A percentile compares a stretch with the other conserved stretches of the same genome.
Conservation (phyloP, 2,329 filamentous ascomycete species). For the Ophiosphaerella herpotricha region DNA sequence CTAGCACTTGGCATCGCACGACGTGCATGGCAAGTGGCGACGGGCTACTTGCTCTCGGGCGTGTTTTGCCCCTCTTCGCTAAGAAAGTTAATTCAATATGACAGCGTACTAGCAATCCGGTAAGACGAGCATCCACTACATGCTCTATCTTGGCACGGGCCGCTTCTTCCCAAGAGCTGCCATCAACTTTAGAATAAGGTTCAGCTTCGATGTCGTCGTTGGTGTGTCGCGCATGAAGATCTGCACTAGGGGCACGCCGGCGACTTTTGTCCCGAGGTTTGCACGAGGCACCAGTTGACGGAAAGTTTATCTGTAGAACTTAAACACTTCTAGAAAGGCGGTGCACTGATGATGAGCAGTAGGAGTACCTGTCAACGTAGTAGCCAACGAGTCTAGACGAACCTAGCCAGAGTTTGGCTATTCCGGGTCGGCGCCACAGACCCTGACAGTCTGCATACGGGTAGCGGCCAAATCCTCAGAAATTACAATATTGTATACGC, state of each 20-base stretch:
- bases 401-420: slow-evolving; percentile 4
- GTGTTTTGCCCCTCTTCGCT: slow-evolving; percentile 6
- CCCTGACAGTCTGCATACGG: not conserved
- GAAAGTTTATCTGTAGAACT: slow-evolving; percentile 16
- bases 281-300: slow-evolving; percentile 15
- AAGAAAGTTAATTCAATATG: slow-evolving; percentile 8
- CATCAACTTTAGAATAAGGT: slow-evolving; percentile 11
- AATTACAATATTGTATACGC: too few species aligned
- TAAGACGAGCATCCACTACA: slow-evolving; percentile 6
- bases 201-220: slow-evolving; percentile 13
- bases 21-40: not conserved
- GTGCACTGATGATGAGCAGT: slow-evolving; percentile 8
- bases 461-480: not conserved
- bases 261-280: slow-evolving; percentile 19
- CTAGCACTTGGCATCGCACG: slow-evolving; percentile 1
- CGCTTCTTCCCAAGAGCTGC: slow-evolving; percentile 9
- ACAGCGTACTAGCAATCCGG: slow-evolving; percentile 7
- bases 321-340: slow-evolving; percentile 11
- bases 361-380: slow-evolving; percentile 5
- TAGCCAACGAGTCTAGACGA: slow-evolving; percentile 10
- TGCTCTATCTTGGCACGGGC: slow-evolving; percentile 5
- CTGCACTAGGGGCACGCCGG: slow-evolving; percentile 11
- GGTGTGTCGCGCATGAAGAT: slow-evolving; percentile 26
- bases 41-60: slow-evolving; percentile 7
- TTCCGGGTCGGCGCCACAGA: not conserved